These are phyloP conservation scores for Fusarium marasasianum DNA, from an alignment of 2,329 filamentous ascomycete species.

Conservation along the genomic window DNA sequence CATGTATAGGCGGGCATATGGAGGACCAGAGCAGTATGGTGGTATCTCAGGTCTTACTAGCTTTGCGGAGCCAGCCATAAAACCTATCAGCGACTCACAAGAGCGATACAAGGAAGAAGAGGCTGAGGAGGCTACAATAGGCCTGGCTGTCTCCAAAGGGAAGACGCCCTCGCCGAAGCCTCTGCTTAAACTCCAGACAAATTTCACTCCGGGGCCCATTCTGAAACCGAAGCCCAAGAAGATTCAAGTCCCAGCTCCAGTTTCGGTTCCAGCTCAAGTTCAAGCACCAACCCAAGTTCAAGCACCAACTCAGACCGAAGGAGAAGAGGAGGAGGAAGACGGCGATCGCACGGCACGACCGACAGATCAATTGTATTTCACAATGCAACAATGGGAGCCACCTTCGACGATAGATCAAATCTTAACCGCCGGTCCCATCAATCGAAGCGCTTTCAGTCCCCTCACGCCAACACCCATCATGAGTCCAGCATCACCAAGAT, in stretches of 20 bases:
- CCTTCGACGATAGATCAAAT: slow-evolving; percentile 57
- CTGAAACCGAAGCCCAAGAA: slow-evolving; percentile 27
- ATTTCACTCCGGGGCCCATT: slow-evolving; percentile 44
- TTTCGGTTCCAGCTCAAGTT: not conserved
- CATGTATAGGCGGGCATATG: slow-evolving; percentile 67
- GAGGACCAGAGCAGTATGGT: slow-evolving; percentile 55
- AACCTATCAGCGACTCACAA: slow-evolving; percentile 33
- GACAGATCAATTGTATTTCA: slow-evolving; percentile 42
- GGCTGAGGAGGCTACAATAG: slow-evolving; percentile 31
- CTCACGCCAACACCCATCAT: slow-evolving; percentile 36
- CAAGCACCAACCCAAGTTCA: not conserved
- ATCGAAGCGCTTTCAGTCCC: slow-evolving; percentile 34
- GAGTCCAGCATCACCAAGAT: slow-evolving; percentile 35
- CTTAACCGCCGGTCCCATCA: slow-evolving; percentile 44
- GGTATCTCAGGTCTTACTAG: slow-evolving; percentile 55
- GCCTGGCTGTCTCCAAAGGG: slow-evolving; percentile 40
- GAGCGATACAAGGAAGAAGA: slow-evolving; percentile 39
- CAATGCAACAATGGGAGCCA: slow-evolving; percentile 44
- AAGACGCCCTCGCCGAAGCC: slow-evolving; percentile 42
- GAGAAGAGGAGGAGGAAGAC: slow-evolving; percentile 46
- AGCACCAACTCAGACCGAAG: not conserved
- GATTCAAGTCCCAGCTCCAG: not conserved
- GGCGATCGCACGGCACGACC: slow-evolving; percentile 52
- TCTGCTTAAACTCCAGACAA: slow-evolving; percentile 56
- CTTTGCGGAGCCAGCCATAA: slow-evolving; percentile 37